These are phyloP conservation scores for Diatrype stigma DNA, from an alignment of 2,329 filamentous ascomycete species.

Conservation along the genomic window DNA sequence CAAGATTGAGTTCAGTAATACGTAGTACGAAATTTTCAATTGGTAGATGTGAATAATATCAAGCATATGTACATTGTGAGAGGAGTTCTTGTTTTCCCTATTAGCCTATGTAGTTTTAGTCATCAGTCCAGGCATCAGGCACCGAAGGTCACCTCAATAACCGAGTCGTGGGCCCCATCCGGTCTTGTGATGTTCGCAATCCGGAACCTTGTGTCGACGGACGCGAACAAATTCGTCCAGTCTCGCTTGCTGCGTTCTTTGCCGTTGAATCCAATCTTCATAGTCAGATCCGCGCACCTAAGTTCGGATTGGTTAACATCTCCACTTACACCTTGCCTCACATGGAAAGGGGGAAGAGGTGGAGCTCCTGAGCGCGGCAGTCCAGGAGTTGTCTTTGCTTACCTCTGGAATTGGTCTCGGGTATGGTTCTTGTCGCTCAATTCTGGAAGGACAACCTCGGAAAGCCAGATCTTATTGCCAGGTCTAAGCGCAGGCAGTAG, in stretches of 20 bases:
- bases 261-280: conserved; percentile 13
- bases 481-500: conserved; percentile 25
- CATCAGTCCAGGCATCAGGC: background rate
- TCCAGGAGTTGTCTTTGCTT: background rate
- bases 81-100: too few relatives aligned
- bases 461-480: conserved; percentile 19
- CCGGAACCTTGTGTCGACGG: conserved; percentile 10
- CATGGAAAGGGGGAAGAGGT: too few relatives aligned
- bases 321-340: too few relatives aligned
- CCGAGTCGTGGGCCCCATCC: conserved; percentile 8
- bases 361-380: too few relatives aligned
- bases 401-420: conserved; percentile 10
- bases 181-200: conserved; percentile 9
- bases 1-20: too few relatives aligned
- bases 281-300: conserved; percentile 13
- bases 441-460: conserved; percentile 19
- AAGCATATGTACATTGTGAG: too few relatives aligned
- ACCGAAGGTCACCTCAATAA: conserved; percentile 13
- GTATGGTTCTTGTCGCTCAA: conserved; percentile 9
- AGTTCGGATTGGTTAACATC: background rate
- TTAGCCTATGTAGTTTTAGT: too few relatives aligned
- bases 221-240: conserved; percentile 11
- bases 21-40: too few relatives aligned
- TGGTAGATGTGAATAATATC: too few relatives aligned
- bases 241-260: conserved; percentile 11